Conservation (phyloP, 768 basidiomycete species). For the Collybiopsis confluens region DNA sequence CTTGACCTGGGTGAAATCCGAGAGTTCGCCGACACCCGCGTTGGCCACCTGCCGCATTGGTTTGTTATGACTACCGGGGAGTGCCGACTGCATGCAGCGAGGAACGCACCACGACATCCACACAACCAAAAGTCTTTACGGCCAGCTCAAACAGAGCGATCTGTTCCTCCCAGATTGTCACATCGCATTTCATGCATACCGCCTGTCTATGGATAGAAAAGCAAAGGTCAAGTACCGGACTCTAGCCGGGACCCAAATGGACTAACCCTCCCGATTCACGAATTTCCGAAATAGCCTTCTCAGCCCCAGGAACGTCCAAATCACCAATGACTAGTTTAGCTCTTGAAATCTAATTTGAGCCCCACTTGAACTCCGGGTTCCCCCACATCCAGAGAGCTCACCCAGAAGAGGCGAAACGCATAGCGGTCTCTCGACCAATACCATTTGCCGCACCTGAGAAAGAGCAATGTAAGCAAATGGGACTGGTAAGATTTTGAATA, state of each 20-base stretch:
- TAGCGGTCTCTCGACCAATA: conserved; percentile 20
- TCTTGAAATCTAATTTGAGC: conserved; percentile 14
- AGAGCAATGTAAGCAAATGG: no score
- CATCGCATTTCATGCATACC: not conserved
- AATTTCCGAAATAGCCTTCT: conserved; percentile 14
- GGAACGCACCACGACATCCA: conserved; percentile 2
- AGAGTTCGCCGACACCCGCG: conserved; percentile 14
- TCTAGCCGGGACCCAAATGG: not conserved
- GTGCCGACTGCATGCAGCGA: not conserved
- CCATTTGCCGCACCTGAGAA: conserved; percentile 13
- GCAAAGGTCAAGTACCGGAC: not conserved
- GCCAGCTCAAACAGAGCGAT: conserved; percentile 3
- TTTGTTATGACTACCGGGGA: not conserved
- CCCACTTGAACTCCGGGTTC: not conserved
- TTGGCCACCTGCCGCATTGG: conserved; percentile 8
- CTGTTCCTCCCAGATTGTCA: conserved; percentile 1
- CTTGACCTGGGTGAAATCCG: not conserved
- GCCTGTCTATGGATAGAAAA: not conserved
- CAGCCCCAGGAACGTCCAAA: conserved; percentile 18
- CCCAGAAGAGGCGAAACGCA: conserved; percentile 16
- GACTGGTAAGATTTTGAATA: no score
- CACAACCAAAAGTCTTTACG: not conserved
- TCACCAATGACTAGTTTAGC: conserved; percentile 27
- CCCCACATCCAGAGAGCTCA: not conserved
- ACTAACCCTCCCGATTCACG: conserved; percentile 20